phyloP scores from a whole-genome alignment of 495 filamentous ascomycete species.

The Platismatia glauca region DNA sequence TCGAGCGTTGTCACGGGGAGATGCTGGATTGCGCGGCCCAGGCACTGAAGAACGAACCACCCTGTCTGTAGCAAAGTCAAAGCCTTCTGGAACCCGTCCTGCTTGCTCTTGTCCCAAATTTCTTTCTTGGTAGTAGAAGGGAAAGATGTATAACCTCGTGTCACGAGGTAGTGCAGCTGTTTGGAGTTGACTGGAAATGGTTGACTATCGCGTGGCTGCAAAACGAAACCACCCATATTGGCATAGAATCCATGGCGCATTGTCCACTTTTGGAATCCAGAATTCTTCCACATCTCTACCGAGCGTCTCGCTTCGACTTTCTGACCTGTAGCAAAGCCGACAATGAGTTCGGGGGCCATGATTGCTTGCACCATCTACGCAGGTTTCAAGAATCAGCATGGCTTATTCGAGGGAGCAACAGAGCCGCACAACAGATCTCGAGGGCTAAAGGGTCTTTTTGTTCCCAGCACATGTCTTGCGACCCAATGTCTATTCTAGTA shows the following conservation, averaged over 20 bases:
- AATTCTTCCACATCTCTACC: slow-evolving; percentile 21
- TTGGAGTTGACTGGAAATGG: slow-evolving; percentile 29
- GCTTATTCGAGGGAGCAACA: too few species aligned
- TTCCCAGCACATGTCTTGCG: too few species aligned
- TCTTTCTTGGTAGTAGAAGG: slow-evolving; percentile 24
- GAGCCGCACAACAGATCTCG: too few species aligned
- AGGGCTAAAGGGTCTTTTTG: too few species aligned
- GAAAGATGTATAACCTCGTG: slow-evolving; percentile 24
- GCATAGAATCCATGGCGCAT: slow-evolving; percentile 33
- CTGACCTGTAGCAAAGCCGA: slow-evolving; percentile 26
- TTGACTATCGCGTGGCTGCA: slow-evolving; percentile 20
- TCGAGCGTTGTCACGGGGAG: slow-evolving; percentile 32
- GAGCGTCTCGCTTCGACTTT: slow-evolving; percentile 25
- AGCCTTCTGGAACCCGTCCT: slow-evolving; percentile 30
- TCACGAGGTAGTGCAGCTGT: slow-evolving; percentile 29
- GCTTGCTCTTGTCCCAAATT: slow-evolving; percentile 27
- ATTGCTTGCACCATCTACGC: slow-evolving; percentile 28
- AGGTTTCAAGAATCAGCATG: too few species aligned
- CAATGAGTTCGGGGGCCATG: slow-evolving; percentile 28
- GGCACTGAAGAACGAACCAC: slow-evolving; percentile 31
- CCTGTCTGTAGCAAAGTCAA: slow-evolving; percentile 30
- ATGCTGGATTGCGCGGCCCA: slow-evolving; percentile 24
- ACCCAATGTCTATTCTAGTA: too few species aligned
- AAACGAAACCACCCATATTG: slow-evolving; percentile 35
- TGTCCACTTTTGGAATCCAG: slow-evolving; percentile 26